Base-by-base conservation (phyloP, 345 rosid species). In the Brassica juncea region DNA sequence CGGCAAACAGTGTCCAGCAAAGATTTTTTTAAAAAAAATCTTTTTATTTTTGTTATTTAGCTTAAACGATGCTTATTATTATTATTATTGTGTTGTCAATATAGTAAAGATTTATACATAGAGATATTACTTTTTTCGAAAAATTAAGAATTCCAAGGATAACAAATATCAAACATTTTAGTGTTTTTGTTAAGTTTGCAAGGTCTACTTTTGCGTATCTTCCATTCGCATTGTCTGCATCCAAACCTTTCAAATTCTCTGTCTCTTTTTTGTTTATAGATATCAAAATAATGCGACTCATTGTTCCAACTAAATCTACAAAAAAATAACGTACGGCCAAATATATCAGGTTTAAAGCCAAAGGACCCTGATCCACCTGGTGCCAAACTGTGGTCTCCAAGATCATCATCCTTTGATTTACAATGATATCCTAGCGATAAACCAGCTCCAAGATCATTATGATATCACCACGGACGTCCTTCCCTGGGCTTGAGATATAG, bases 251-350 rank as follows among this genome's bases (percentile, higher is more conserved):
- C 30, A 21, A 5, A 39, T 39, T 21, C 23, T 63, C 42, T 66
- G 32, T 66, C 55, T 66, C 70, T 39, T 9, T 3, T 66, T 12
- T 39, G 32, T 1, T 10, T 21, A 11, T 66, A 66, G 5, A 66
- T 66, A 66, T 66, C 70, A 39, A 66, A 37, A 21, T 10, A 21
- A 39, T 66, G 55, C 70, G 31, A 37, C 54, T 66, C 54, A 2
- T 0, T 19, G 4, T 7, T 49, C 70, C 70, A 66, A 66, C 70
- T 66, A 66, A 68, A 68, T 1, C 35, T 68, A 10, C 71, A 68
- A 6, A 23, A 67, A 67, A 5, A 67, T 6, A 67, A 67, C n/a
- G 71, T 67, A 11, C 71, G 55, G 32, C 71, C 71, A 14, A 67
- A 67, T 4, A 67, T 12, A 42, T 67, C 19, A 25, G 55, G 55